Conservation (phyloP, 352 stramenopile species). For the Globisporangium okanoganense region DNA sequence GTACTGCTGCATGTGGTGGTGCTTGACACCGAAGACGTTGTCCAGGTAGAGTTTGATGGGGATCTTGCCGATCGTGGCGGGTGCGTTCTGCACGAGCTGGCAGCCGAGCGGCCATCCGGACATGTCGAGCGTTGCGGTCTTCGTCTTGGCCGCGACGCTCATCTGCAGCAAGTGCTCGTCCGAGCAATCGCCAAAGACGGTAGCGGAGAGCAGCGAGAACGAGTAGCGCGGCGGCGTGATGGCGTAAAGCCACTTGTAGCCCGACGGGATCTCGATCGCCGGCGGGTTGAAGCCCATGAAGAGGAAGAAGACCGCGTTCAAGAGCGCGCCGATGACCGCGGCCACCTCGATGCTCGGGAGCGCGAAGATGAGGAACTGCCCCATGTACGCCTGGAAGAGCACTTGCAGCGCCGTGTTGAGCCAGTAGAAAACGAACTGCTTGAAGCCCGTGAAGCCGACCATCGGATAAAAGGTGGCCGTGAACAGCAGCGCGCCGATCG, state of each 20-base stretch:
- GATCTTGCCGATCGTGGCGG: conserved; percentile 31
- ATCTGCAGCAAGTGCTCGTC: conserved; percentile 12
- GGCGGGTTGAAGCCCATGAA: conserved; percentile 51
- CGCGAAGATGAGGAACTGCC: conserved; percentile 60
- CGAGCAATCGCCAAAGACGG: conserved; percentile 30
- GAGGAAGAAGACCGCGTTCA: conserved; percentile 46
- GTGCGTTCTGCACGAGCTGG: conserved; percentile 44
- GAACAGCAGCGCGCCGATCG: conserved; percentile 34
- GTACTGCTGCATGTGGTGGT: conserved; percentile 39
- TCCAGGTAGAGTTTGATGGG: conserved; percentile 59
- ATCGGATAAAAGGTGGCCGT: conserved; percentile 73
- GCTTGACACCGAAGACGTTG: conserved; percentile 46
- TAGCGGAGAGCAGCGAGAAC: conserved; percentile 22
- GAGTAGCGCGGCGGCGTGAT: conserved; percentile 31
- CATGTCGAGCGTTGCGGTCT: conserved; percentile 21
- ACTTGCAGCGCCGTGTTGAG: conserved; percentile 58
- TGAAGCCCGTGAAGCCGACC: conserved; percentile 32
- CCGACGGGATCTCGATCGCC: conserved; percentile 22
- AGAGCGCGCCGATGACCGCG: conserved; percentile 27
- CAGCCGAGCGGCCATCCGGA: conserved; percentile 39
- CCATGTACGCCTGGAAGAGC: conserved; percentile 55
- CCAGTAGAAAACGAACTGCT: conserved; percentile 59
- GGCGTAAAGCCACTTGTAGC: conserved; percentile 44
- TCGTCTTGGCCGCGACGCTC: background rate
- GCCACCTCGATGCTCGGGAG: conserved; percentile 38